Evolutionary conservation across 1,284 basidiomycete genomes (phyloP).

Genomic region (Cystobasidium slooffiae): DNA sequence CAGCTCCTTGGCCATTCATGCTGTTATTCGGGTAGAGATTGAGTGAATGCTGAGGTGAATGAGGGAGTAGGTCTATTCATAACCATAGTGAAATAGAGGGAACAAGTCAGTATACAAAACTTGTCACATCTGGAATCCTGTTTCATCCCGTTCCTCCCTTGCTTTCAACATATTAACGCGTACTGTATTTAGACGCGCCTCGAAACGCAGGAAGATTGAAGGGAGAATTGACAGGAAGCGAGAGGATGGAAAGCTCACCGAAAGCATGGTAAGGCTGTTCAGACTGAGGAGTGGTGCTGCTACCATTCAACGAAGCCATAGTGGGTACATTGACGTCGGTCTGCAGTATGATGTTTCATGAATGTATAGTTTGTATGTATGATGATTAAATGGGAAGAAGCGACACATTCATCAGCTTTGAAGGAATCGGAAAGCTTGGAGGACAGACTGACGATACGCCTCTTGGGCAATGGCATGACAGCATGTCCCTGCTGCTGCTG

Average conservation of each 20-base stretch:
- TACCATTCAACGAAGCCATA: background rate
- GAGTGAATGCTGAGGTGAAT: conserved; percentile 30
- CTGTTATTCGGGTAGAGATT: conserved; percentile 12
- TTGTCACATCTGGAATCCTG: background rate
- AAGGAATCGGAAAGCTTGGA: background rate
- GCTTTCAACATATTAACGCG: background rate
- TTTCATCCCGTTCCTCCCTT: background rate
- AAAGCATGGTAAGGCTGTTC: conserved; percentile 27
- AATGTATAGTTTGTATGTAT: too few species aligned
- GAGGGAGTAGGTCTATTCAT: conserved; percentile 10
- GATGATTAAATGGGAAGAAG: too few species aligned
- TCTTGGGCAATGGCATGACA: conserved; percentile 22
- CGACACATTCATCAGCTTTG: too few species aligned
- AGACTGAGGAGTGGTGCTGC: background rate
- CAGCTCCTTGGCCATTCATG: background rate
- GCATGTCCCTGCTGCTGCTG: background rate
- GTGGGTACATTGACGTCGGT: conserved; percentile 15
- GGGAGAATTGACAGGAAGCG: background rate
- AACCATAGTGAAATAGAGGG: too few species aligned
- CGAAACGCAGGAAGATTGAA: background rate
- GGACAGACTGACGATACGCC: conserved; percentile 11
- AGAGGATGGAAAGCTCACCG: background rate
- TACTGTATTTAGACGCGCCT: background rate
- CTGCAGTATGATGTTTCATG: background rate
- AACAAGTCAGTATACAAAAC: background rate